Conservation (phyloP, 2,329 filamentous ascomycete species). For the Ceratocystis lukuohia region DNA sequence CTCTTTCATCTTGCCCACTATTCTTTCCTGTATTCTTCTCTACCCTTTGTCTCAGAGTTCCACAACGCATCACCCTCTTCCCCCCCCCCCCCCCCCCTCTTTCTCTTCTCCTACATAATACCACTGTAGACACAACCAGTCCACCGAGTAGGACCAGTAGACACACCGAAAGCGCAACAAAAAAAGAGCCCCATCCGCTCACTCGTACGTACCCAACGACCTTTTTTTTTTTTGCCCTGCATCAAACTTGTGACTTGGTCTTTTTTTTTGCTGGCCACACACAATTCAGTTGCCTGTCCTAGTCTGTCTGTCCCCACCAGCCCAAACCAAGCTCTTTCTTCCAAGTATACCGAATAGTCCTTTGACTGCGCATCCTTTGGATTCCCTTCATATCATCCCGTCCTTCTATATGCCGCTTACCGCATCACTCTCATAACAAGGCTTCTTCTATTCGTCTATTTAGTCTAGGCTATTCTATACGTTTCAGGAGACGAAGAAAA, state of each 20-base stretch:
- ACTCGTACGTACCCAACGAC: not conserved
- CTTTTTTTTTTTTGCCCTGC: not conserved
- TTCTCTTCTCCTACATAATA: not conserved
- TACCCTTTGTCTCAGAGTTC: not conserved
- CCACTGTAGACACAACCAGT: not conserved
- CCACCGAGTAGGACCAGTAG: not conserved
- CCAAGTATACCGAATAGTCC: not conserved
- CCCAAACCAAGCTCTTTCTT: not conserved
- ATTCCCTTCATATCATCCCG: not conserved
- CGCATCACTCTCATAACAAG: not conserved
- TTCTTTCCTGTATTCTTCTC: too few species aligned
- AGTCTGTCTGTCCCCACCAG: not conserved
- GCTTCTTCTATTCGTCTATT: not conserved
- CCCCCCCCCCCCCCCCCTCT: not conserved
- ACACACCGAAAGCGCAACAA: not conserved
- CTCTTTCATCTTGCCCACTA: not conserved
- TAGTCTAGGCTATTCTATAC: not conserved
- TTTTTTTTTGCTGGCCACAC: not conserved
- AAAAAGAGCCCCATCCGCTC: not conserved
- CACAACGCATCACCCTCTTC: not conserved
- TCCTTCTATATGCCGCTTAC: not conserved
- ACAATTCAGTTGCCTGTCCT: not conserved
- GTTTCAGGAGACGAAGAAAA: not conserved
- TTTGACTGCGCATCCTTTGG: not conserved
- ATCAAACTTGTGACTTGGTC: not conserved